These are phyloP conservation scores for Phytophthora cajani DNA, from an alignment of 352 stramenopile genomes.

Conservation along the genomic window DNA sequence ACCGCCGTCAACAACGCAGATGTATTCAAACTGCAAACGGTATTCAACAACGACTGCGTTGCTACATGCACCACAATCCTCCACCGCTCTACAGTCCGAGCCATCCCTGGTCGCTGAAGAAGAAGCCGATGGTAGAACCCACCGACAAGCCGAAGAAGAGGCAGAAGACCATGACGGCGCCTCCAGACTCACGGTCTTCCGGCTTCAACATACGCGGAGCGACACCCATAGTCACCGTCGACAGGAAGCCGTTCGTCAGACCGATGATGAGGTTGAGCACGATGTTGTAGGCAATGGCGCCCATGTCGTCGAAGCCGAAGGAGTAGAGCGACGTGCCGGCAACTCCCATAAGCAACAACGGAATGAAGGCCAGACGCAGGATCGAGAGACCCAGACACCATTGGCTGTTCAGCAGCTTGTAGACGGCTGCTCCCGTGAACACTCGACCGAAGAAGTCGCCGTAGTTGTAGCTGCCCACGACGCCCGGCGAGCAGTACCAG, in stretches of 20 bases:
- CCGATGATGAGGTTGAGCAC: slow-evolving; percentile 56
- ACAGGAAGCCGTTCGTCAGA: slow-evolving; percentile 56
- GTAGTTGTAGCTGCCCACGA: slow-evolving; percentile 69
- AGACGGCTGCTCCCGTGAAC: slow-evolving; percentile 43
- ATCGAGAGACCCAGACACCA: slow-evolving; percentile 47
- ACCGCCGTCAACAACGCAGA: slow-evolving; percentile 1
- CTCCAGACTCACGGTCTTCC: slow-evolving; percentile 59
- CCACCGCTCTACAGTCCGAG: slow-evolving; percentile 37
- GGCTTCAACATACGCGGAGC: slow-evolving; percentile 53
- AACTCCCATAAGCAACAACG: slow-evolving; percentile 60
- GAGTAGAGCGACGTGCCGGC: slow-evolving; percentile 56
- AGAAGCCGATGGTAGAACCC: slow-evolving; percentile 54
- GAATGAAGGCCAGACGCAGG: slow-evolving; percentile 55
- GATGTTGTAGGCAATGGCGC: slow-evolving; percentile 47
- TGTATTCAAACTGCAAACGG: not conserved
- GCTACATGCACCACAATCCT: not conserved
- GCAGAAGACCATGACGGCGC: slow-evolving; percentile 60
- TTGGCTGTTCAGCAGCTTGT: slow-evolving; percentile 61
- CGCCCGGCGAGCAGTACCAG: slow-evolving; percentile 63
- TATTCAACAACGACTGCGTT: slow-evolving; percentile 3
- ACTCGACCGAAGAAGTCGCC: slow-evolving; percentile 69
- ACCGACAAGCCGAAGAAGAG: slow-evolving; percentile 57
- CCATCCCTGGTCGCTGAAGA: slow-evolving; percentile 52
- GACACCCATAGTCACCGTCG: slow-evolving; percentile 66
- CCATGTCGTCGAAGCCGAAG: slow-evolving; percentile 46